Base-by-base conservation (phyloP, 352 stramenopile genomes). In the Stephanocyclus meneghinianus region DNA sequence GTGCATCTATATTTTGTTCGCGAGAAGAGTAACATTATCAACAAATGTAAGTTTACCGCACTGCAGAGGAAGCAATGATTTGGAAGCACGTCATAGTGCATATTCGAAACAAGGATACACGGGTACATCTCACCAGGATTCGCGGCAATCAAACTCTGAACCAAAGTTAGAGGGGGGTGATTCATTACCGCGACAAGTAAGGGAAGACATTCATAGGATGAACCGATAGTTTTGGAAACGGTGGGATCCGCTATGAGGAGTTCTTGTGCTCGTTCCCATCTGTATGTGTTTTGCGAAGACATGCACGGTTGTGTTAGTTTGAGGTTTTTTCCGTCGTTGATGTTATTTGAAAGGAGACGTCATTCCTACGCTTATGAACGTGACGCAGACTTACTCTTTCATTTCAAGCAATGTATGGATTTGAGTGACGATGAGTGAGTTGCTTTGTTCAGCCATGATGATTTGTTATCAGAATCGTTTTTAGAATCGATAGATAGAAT, bases 131-230 rank as follows among this genome's bases (percentile, higher is more conserved):
- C 42, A 74, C 65, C 66, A 16, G 78, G 78, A 64, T 81, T 74
- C 0, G 78, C 71, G 37, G 67, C 72, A 44, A 85, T 85, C 10
- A 85, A 66, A 62, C 63, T 71, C 47, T 85, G 66, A 0, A 85
- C 72, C 18, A 85, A 48, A 18, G 35, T 68, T 3, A 85, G 57
- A 9, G 78, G 78, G 21, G 78, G 78, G 32, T 81, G 62, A 53
- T 81, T 74, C 78, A 85, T 85, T 7, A 85, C 64, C 13, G 78
- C 78, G 5, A 77, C 45, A 2, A 81, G 32, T 13, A 85, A 53
- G 3, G 78, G 78, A 11, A 78, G 40, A 8, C 65, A 53, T 42
- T 78, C 60, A 35, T 78, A 85, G 7, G 78, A 55, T 8, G 64
- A 76, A 11, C 72, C 78, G 30, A 76, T 55, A 2, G 62, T 66